These are phyloP conservation scores for Noccaea bulbosa DNA, from an alignment of 345 rosid species.

Conservation along the genomic window DNA sequence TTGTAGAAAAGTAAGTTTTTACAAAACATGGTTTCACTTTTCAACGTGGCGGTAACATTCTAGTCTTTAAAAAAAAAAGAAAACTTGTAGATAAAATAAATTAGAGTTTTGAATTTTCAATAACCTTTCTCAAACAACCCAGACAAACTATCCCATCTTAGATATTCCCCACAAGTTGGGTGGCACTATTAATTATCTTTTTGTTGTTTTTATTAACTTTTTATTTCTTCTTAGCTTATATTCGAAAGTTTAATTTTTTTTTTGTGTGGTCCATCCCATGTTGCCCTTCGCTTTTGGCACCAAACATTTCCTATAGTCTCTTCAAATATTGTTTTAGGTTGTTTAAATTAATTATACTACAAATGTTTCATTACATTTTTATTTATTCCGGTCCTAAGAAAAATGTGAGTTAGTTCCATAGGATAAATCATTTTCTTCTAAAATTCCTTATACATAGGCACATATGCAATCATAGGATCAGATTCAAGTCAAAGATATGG, in stretches of 20 bases:
- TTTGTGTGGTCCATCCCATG: constrained; percentile 70
- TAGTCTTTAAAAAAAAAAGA: not conserved
- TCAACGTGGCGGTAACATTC: not conserved
- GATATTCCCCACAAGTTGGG: constrained; percentile 80
- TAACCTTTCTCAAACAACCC: constrained; percentile 48
- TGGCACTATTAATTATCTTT: constrained; percentile 49
- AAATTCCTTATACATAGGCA: constrained; percentile 26
- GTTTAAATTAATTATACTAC: constrained; percentile 4
- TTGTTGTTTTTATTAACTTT: constrained; percentile 44
- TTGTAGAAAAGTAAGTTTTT: too few relatives aligned
- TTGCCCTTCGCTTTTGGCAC: constrained; percentile 48
- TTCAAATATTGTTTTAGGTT: constrained; percentile 31
- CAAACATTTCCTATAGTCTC: constrained; percentile 51
- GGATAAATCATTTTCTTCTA: constrained; percentile 34
- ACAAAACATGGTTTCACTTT: not conserved
- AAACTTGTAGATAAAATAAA: too few relatives aligned
- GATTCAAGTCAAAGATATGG: constrained; percentile 53
- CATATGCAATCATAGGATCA: constrained; percentile 45
- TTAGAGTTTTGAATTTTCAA: not conserved
- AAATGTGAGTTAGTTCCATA: constrained; percentile 28
- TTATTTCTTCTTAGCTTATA: constrained; percentile 48
- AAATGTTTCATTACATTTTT: constrained; percentile 28
- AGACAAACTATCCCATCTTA: constrained; percentile 58
- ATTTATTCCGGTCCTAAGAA: not conserved
- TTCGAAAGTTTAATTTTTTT: constrained; percentile 26